Evolutionary conservation across 371 early-diverging fungal genomes (phyloP).

Genomic region (Dinochytrium kinnereticum): DNA sequence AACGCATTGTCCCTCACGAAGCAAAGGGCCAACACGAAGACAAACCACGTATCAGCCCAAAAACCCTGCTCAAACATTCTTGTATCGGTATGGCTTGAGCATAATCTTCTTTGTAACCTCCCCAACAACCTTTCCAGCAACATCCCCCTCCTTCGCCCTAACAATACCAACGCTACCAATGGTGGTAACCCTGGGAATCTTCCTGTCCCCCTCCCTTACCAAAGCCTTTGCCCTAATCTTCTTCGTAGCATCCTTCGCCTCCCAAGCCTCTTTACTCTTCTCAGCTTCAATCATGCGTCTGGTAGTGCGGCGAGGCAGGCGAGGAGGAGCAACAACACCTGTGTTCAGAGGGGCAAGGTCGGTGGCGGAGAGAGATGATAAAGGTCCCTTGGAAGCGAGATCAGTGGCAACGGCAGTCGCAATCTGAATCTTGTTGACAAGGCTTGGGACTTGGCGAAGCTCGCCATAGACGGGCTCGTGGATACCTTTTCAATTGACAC

Average conservation of each 20-base stretch:
- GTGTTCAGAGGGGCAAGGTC: constrained; percentile 34
- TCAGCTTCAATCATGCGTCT: constrained; percentile 6
- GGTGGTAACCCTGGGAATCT: constrained; percentile 39
- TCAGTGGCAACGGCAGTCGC: constrained; percentile 35
- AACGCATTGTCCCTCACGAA: neutral
- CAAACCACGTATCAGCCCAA: too few species aligned
- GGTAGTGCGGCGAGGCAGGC: constrained; percentile 9
- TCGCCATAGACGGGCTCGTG: constrained; percentile 53
- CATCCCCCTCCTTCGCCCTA: constrained; percentile 41
- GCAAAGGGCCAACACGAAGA: too few species aligned
- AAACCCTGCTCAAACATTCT: constrained; percentile 35
- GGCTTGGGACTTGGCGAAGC: constrained; percentile 16
- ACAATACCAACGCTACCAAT: constrained; percentile 48
- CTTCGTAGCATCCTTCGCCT: constrained; percentile 4
- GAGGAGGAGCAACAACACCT: constrained; percentile 19
- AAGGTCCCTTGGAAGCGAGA: constrained; percentile 24
- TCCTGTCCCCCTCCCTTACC: constrained; percentile 11
- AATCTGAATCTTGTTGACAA: constrained; percentile 26
- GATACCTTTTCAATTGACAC: constrained; percentile 36
- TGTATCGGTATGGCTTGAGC: constrained; percentile 36
- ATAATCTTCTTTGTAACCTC: constrained; percentile 32
- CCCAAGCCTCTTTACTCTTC: neutral
- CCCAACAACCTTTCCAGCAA: constrained; percentile 35
- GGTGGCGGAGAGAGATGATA: constrained; percentile 28
- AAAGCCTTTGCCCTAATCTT: constrained; percentile 15